phyloP scores from a whole-genome alignment of 2,329 filamentous ascomycete genomes.

The Colletotrichum plurivorum region DNA sequence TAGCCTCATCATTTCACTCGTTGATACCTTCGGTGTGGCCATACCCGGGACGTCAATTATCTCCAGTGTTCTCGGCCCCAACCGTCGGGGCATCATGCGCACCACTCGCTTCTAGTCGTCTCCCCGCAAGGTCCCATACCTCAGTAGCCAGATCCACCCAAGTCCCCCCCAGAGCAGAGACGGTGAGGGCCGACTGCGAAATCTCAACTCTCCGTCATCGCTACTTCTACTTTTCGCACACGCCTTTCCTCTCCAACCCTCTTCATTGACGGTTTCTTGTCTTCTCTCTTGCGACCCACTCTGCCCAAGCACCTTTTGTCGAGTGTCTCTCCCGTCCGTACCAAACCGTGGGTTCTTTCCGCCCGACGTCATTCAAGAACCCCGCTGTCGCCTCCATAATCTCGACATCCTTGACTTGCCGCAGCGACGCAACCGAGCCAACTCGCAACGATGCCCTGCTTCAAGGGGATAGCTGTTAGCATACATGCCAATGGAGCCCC shows the following conservation, averaged over 20 bases:
- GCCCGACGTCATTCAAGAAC: not conserved
- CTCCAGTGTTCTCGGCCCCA: not conserved
- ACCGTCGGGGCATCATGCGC: conserved; percentile 29
- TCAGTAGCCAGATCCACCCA: conserved; percentile 7
- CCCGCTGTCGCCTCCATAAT: not conserved
- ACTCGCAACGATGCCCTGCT: conserved; percentile 83
- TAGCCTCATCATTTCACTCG: conserved; percentile 20
- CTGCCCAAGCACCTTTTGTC: not conserved
- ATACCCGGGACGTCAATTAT: not conserved
- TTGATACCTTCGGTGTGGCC: not conserved
- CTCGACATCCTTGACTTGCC: conserved; percentile 2
- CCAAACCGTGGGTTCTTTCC: not conserved
- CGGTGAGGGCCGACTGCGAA: conserved; percentile 20
- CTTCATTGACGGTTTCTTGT: not conserved
- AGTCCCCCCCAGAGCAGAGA: conserved; percentile 2
- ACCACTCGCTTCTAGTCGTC: conserved; percentile 25
- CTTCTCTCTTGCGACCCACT: not conserved
- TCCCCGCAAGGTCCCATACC: conserved; percentile 29
- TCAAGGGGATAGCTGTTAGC: conserved; percentile 98
- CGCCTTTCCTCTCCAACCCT: not conserved
- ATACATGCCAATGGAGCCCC: conserved; percentile 88
- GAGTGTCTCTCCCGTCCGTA: no score
- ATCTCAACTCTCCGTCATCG: conserved; percentile 1
- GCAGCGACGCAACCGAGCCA: conserved; percentile 5
- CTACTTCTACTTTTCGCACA: not conserved